phyloP scores from a whole-genome alignment of 495 filamentous ascomycete genomes.

The Podospora pseudopauciseta region DNA sequence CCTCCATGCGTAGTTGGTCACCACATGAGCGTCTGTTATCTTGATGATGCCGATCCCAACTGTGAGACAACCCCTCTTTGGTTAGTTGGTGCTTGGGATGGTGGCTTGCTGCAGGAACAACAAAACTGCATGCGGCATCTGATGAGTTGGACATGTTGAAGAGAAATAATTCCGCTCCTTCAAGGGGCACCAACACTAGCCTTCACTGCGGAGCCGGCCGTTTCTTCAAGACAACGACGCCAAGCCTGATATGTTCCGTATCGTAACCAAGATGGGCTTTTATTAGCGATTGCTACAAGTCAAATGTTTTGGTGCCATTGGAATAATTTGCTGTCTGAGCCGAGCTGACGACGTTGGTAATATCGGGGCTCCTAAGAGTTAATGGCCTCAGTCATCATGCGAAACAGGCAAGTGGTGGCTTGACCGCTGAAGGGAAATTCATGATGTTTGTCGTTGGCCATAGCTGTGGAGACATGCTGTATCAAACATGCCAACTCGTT shows the following conservation, averaged over 20 bases:
- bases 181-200: conserved; percentile 15
- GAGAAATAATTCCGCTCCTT: conserved; percentile 7
- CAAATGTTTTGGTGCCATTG: background rate
- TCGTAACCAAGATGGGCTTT: background rate
- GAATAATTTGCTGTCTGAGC: background rate
- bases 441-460: background rate
- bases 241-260: conserved; percentile 11
- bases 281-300: background rate
- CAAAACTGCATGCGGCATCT: conserved; percentile 1
- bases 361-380: background rate
- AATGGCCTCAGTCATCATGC: background rate
- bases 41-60: background rate
- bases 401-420: background rate
- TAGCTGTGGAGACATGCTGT: background rate
- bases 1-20: background rate
- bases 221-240: conserved; percentile 2
- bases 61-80: conserved; percentile 11
- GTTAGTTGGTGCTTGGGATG: background rate
- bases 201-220: conserved; percentile 2
- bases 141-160: conserved; percentile 1
- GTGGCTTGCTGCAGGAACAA: conserved; percentile 6
- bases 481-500: background rate
- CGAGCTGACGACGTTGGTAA: background rate
- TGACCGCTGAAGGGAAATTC: background rate
- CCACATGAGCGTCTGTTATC: background rate